Evolutionary conservation across 768 basidiomycete species (phyloP), one percentile per base, ranked within the genome.

Genomic region (Paxillus rubicundulus): DNA sequence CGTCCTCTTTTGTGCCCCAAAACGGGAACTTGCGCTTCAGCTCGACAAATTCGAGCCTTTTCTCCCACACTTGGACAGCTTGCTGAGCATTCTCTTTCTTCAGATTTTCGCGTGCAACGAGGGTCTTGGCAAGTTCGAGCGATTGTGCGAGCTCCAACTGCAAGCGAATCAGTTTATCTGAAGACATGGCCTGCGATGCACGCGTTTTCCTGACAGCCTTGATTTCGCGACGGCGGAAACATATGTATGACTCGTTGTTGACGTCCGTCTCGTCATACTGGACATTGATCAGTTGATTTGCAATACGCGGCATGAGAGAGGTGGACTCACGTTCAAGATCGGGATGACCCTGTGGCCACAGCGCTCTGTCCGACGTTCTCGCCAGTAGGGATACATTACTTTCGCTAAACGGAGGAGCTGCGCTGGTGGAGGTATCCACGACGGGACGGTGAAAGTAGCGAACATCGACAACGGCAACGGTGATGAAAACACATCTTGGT

Each of bases 161-260:
- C 14, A 98, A 74, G 17, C 92, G 89, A 5, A 84, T 70, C 58
- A 99, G 81, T 59, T 92, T 91, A 62, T 98, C 96, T 13, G 93
- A 87, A 16, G 86, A 92, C 1, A 89, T 87, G 9, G 85, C 85
- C 63, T 98, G 95, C 1, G 88, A 88, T 13, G 93, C 87, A 8
- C 96, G 85, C 9, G 96, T 98, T 74, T 98, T 98, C 56, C 97
- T 85, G 41, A 92, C 82, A 4, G 91, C 85, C 68, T 98, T 98
- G 70, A 89, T 86, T 67, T 98, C 96, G 49, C 95, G 86, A 54
- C 94, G 81, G 34, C 97, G 84, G 79, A 99, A 99, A 71, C 97
- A 99, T 41, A 98, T 89, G 57, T 98, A 98, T 0, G 96, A 95
- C 61, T 96, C 94, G 50, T 91, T 92, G 59, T 80, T 79, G 42